Evolutionary conservation across 2,329 filamentous ascomycete genomes (phyloP).

Genomic region (Fusarium staphyleae): DNA sequence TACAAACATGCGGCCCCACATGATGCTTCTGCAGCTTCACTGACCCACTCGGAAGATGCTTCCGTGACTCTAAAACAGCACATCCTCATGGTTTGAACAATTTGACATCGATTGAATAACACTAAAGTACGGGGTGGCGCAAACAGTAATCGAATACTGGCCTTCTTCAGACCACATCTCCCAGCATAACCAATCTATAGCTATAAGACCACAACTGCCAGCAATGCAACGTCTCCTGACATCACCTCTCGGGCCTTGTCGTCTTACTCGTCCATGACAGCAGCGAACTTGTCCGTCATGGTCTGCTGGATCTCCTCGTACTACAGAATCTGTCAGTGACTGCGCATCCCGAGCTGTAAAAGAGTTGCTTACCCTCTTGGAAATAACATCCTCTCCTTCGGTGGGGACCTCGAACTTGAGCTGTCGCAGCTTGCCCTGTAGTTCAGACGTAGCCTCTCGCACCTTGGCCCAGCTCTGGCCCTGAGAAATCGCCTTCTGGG

Average conservation of each 20-base stretch:
- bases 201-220: constrained; percentile 35
- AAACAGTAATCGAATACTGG: constrained; percentile 39
- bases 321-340: constrained; percentile 58
- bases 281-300: constrained; percentile 97
- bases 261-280: constrained; percentile 88
- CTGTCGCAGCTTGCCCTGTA: constrained; percentile 83
- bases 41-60: constrained; percentile 18
- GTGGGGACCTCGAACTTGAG: constrained; percentile 97
- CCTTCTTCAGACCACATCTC: constrained; percentile 34
- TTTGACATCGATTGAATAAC: constrained; percentile 41
- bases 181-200: constrained; percentile 42
- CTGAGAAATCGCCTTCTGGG: constrained; percentile 91
- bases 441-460: constrained; percentile 84
- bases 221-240: constrained; percentile 28
- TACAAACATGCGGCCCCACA: constrained; percentile 32
- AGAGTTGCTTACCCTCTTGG: constrained; percentile 74
- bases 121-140: constrained; percentile 40
- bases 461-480: constrained; percentile 94
- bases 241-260: constrained; percentile 19
- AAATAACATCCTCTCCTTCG: constrained; percentile 80
- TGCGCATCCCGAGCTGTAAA: neutral
- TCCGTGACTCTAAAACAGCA: neutral
- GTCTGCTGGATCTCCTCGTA: constrained; percentile 91
- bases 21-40: constrained; percentile 11
- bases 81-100: constrained; percentile 25